These are phyloP conservation scores for Arthrobotrys conoides DNA, from an alignment of 2,329 filamentous ascomycete species.

Conservation along the genomic window DNA sequence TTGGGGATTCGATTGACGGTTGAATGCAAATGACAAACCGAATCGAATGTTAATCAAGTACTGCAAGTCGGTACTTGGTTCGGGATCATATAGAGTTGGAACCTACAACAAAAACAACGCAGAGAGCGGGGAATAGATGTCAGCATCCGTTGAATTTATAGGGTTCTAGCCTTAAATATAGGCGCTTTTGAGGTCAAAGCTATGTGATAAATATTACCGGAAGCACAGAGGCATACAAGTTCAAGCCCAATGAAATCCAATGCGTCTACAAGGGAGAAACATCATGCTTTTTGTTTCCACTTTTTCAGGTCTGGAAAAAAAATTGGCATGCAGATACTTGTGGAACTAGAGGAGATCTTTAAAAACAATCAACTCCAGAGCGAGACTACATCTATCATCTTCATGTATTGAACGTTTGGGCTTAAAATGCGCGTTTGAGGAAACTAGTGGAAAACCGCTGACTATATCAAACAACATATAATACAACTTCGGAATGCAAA, in stretches of 20 bases:
- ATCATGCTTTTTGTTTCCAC: too few relatives aligned
- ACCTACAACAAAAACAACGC: slow-evolving; percentile 59
- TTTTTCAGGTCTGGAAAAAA: too few relatives aligned
- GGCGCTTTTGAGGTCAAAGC: too few relatives aligned
- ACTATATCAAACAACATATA: slow-evolving; percentile 21
- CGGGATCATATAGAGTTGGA: not conserved
- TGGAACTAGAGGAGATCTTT: not conserved
- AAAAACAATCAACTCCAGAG: not conserved
- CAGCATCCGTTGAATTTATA: too few relatives aligned
- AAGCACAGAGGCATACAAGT: too few relatives aligned
- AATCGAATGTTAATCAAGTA: too few relatives aligned
- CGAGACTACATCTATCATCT: not conserved
- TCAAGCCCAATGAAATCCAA: too few relatives aligned
- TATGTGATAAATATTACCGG: too few relatives aligned
- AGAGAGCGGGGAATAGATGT: not conserved
- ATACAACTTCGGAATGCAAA: slow-evolving; percentile 39
- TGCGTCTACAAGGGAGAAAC: too few relatives aligned
- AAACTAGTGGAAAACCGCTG: not conserved
- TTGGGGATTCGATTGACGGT: slow-evolving; percentile 8
- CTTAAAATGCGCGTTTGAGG: not conserved
- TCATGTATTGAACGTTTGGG: not conserved
- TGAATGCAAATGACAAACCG: not conserved
- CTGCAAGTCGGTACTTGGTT: not conserved
- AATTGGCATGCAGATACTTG: too few relatives aligned
- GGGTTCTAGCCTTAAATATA: not conserved